Evolutionary conservation across 2,329 filamentous ascomycete genomes (phyloP).

Genomic region (Chaetothyriales sp.): DNA sequence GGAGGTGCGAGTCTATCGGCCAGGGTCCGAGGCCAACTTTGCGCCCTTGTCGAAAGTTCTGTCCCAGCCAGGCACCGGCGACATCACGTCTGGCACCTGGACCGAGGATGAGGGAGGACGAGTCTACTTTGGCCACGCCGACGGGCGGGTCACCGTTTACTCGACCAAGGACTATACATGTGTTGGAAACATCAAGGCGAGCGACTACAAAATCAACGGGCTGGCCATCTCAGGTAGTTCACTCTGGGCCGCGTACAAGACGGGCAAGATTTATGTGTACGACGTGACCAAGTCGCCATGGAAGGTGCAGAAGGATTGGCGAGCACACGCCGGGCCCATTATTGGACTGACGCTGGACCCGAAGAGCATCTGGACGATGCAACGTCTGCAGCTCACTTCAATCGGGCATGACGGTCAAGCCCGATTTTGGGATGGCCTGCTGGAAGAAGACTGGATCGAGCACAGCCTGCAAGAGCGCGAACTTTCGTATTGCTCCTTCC

Average conservation of each 20-base stretch:
- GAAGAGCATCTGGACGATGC: conserved; percentile 71
- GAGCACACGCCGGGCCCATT: conserved; percentile 71
- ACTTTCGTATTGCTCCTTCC: conserved; percentile 68
- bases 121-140: conserved; percentile 79
- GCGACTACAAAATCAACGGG: conserved; percentile 87
- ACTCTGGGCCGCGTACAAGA: conserved; percentile 90
- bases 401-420: conserved; percentile 76
- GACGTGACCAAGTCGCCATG: conserved; percentile 71
- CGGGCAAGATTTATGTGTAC: conserved; percentile 84
- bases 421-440: conserved; percentile 76
- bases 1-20: conserved; percentile 70
- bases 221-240: conserved; percentile 65
- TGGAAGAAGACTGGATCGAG: conserved; percentile 93
- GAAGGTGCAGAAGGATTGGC: conserved; percentile 88
- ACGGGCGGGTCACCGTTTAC: conserved; percentile 92
- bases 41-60: conserved; percentile 40
- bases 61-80: conserved; percentile 56
- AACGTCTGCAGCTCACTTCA: conserved; percentile 70
- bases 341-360: conserved; percentile 62
- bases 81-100: conserved; percentile 70
- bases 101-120: conserved; percentile 60
- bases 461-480: conserved; percentile 72
- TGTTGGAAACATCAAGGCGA: conserved; percentile 67
- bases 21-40: conserved; percentile 56
- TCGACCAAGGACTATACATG: conserved; percentile 62